These are phyloP conservation scores for Mentha longifolia DNA, from an alignment of 257 asterid species.

Conservation along the genomic window DNA sequence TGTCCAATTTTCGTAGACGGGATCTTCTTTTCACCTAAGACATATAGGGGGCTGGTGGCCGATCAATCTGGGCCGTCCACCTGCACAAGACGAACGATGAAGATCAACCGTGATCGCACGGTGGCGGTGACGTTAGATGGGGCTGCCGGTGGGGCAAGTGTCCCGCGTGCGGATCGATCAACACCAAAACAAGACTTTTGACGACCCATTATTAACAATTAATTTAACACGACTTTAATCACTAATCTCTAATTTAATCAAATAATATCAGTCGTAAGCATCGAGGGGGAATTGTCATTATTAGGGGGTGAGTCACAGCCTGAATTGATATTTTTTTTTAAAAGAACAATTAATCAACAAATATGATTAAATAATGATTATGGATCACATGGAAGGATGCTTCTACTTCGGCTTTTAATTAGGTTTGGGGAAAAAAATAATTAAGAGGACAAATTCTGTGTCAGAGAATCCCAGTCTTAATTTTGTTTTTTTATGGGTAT, in stretches of 20 bases:
- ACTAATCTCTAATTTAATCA: slow-evolving; percentile 7
- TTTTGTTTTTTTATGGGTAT: slow-evolving; percentile 45
- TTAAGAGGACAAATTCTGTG: slow-evolving; percentile 52
- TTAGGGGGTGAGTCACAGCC: slow-evolving; percentile 38
- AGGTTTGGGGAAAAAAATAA: neutral
- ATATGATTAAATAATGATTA: slow-evolving; percentile 39
- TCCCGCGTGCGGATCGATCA: slow-evolving; percentile 42
- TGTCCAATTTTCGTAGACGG: no score
- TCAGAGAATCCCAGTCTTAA: slow-evolving; percentile 63
- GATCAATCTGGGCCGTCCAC: slow-evolving; percentile 44
- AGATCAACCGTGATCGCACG: slow-evolving; percentile 27
- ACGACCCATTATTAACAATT: neutral
- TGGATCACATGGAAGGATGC: slow-evolving; percentile 63
- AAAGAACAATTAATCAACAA: slow-evolving; percentile 12
- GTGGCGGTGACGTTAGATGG: slow-evolving; percentile 42
- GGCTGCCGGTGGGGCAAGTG: slow-evolving; percentile 41
- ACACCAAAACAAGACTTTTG: slow-evolving; percentile 36
- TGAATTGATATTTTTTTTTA: neutral
- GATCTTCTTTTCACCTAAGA: no score
- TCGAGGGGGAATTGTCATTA: slow-evolving; percentile 44
- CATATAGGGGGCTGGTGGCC: no score
- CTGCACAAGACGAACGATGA: neutral
- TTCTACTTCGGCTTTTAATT: slow-evolving; percentile 38
- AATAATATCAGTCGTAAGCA: slow-evolving; percentile 38
- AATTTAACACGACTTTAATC: slow-evolving; percentile 36